Conservation (phyloP, 352 stramenopile genomes). For the Pythium angustatum region DNA sequence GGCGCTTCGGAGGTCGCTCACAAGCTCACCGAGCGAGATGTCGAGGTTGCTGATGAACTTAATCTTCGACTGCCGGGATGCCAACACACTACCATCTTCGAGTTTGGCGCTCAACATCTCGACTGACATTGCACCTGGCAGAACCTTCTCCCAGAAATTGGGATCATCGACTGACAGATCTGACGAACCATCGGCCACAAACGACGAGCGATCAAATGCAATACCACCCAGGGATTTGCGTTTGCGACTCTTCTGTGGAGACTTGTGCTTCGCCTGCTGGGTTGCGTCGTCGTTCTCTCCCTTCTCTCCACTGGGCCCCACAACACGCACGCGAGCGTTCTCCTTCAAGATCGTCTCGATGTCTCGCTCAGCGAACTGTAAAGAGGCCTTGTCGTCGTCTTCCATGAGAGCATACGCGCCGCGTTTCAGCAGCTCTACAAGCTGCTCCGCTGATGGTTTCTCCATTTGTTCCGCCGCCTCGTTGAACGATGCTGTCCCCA, state of each 20-base stretch:
- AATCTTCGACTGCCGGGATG: conserved; percentile 80
- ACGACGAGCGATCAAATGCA: conserved; percentile 87
- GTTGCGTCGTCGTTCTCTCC: conserved; percentile 32
- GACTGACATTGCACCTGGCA: conserved; percentile 81
- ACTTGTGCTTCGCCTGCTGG: conserved; percentile 34
- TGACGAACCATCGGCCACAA: conserved; percentile 90
- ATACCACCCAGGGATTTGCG: conserved; percentile 80
- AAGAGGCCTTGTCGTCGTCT: conserved; percentile 93
- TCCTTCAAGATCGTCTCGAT: conserved; percentile 96
- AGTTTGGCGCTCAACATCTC: conserved; percentile 87
- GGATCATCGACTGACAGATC: conserved; percentile 95
- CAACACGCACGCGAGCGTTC: conserved; percentile 76
- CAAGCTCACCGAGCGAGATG: conserved; percentile 70
- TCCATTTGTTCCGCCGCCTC: conserved; percentile 82
- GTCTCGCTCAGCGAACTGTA: conserved; percentile 93
- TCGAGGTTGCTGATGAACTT: conserved; percentile 90
- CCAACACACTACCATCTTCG: conserved; percentile 83
- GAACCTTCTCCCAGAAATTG: conserved; percentile 96
- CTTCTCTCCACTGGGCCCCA: conserved; percentile 36
- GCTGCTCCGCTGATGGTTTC: conserved; percentile 88
- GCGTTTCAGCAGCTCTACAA: conserved; percentile 97
- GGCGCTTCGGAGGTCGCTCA: conserved; percentile 57
- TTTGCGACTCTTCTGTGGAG: conserved; percentile 50
- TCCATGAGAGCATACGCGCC: conserved; percentile 99
- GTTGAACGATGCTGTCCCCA: conserved; percentile 94